Percentiles rank a stretch among this genome's conserved stretches.
These are phyloP conservation scores for Pyrenochaeta sp. DNA, from an alignment of 2,329 filamentous ascomycete genomes.

Conservation along the genomic window DNA sequence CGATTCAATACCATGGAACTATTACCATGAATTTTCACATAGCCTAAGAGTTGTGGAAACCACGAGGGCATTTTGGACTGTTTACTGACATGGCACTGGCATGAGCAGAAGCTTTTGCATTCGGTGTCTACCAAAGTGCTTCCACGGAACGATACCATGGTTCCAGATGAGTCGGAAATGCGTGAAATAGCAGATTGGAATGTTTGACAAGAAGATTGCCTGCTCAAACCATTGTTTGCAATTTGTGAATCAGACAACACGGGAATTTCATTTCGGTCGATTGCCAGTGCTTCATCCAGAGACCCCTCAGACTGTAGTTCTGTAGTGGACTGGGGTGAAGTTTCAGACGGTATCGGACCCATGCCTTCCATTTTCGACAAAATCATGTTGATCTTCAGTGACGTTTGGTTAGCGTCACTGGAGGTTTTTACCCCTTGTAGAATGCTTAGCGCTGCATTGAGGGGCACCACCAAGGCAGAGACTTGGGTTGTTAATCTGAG, in stretches of 20 bases:
- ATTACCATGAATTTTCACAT: constrained; percentile 8
- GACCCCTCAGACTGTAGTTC: not conserved
- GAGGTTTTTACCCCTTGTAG: constrained; percentile 3
- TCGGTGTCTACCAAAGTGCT: not conserved
- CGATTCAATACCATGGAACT: constrained; percentile 3
- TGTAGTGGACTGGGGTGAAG: not conserved
- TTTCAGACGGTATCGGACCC: not conserved
- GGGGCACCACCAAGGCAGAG: not conserved
- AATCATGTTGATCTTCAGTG: not conserved
- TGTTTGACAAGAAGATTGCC: not conserved
- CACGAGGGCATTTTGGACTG: constrained; percentile 3
- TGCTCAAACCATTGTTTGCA: not conserved
- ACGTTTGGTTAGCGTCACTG: not conserved
- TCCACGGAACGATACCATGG: not conserved
- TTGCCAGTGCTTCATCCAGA: not conserved
- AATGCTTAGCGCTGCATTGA: not conserved
- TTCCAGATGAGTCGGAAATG: not conserved
- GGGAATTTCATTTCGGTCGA: not conserved
- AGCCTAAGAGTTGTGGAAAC: constrained; percentile 3
- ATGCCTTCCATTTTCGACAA: not conserved
- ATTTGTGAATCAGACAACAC: not conserved
- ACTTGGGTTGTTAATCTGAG: not conserved
- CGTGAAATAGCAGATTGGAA: not conserved
- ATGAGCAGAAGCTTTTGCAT: constrained; percentile 13
- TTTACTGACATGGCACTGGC: constrained; percentile 8